Evolutionary conservation across 1,139 yeast genomes (phyloP).

Genomic region (Magnusiomyces suaveolens): DNA sequence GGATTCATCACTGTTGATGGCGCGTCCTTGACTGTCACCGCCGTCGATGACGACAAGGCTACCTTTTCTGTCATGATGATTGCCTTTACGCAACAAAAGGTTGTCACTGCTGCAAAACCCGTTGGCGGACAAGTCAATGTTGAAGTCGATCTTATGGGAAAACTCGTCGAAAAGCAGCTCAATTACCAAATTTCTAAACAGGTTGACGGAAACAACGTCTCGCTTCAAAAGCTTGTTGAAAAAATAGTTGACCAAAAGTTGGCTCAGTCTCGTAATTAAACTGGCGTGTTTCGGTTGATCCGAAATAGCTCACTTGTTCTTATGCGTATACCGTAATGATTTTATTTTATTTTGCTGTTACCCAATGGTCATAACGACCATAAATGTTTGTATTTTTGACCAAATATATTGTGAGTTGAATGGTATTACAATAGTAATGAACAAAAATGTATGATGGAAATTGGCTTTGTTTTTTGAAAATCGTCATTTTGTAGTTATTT

Average conservation of each 20-base stretch:
- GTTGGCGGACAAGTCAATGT: conserved; percentile 66
- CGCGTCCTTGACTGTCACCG: conserved; percentile 81
- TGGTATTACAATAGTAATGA: too few species aligned
- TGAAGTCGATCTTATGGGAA: conserved; percentile 91
- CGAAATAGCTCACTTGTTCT: too few species aligned
- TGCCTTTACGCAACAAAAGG: conserved; percentile 80
- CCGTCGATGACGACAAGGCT: conserved; percentile 47
- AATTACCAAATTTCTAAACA: conserved; percentile 45
- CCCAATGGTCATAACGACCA: too few species aligned
- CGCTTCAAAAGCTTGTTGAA: conserved; percentile 39
- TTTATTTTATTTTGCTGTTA: too few species aligned
- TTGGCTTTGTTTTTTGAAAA: too few species aligned
- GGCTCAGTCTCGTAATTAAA: not conserved
- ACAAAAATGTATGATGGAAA: too few species aligned
- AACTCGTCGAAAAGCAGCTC: conserved; percentile 81
- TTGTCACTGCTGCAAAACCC: conserved; percentile 56
- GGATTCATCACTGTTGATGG: conserved; percentile 92
- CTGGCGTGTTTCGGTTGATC: not conserved
- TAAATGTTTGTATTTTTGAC: too few species aligned
- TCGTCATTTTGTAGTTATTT: too few species aligned
- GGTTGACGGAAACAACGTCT: conserved; percentile 21
- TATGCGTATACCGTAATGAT: too few species aligned
- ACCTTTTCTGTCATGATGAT: conserved; percentile 84
- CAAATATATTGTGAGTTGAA: too few species aligned
- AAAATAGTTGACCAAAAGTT: conserved; percentile 36